Evolutionary conservation across 208 protist genomes (phyloP), one percentile per base, ranked within the genome.

Genomic region (Trypanosoma congolense): DNA sequence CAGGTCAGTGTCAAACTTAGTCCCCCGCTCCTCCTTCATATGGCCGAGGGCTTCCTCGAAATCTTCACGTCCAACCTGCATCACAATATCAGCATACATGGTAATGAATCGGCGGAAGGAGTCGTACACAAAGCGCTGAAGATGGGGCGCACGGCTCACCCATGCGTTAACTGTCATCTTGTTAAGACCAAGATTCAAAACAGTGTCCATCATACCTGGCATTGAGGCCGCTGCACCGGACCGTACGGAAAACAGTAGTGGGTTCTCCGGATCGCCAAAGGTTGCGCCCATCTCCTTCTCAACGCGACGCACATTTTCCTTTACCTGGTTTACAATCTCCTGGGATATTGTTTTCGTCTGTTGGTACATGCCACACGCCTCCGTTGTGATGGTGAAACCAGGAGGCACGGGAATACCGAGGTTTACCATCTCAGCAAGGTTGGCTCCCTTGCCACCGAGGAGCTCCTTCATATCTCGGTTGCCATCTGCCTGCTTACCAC

Each of bases 151-250:
- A 40, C 78, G 69, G 22, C 48, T 56, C 36, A 86, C 81, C 65
- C 95, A 77, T 46, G 81, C 81, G 25, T 89, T 75, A 25, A 91
- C 81, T 29, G 70, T 86, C 0, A 51, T 64, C 56, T 93, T 90
- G 69, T 96, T 97, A 29, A 97, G 69, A 35, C 93, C 93, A 44
- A 98, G 80, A 73, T 98, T 98, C 50, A 98, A 77, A 24, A 98
- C 88, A 22, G 94, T 96, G 72, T 95, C 91, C 89, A 97, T 96
- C 95, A 98, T 97, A 26, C 95, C 95, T 38, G 95, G 95, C 95
- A 98, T 98, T 26, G 95, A 98, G 12, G 96, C 83, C 4, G 83
- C 81, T 42, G 95, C 95, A 41, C 95, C 95, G 22, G 86, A 96
- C 60, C 93, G 83, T 30, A 97, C 92, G 43, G 93, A 96, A 62